Percentiles rank a stretch among this genome's conserved stretches.
phyloP scores from a whole-genome alignment of 257 asterid species.

The Solanum clarkiae region DNA sequence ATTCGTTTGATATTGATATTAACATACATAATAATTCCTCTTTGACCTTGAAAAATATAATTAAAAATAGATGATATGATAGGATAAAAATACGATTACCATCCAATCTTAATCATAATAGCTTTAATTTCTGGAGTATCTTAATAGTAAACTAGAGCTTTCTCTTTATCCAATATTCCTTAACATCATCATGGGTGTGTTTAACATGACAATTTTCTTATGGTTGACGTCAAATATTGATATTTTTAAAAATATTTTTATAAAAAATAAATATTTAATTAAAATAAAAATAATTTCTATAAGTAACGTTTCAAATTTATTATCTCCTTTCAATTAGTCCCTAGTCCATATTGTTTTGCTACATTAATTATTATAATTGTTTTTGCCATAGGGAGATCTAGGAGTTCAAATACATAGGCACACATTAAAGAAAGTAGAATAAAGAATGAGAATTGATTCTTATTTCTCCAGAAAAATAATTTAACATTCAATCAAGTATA shows the following conservation, averaged over 20 bases:
- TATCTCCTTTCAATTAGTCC: background rate
- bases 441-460: background rate
- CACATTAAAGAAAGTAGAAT: background rate
- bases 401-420: background rate
- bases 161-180: background rate
- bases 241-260: background rate
- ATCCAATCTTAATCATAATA: background rate
- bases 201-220: background rate
- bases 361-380: background rate
- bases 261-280: background rate
- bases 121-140: background rate
- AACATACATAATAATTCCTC: background rate
- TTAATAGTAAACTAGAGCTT: background rate
- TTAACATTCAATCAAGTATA: background rate
- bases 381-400: fast-evolving
- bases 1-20: background rate
- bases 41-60: background rate
- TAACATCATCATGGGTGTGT: background rate
- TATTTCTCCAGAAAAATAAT: background rate
- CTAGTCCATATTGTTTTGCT: too few species aligned
- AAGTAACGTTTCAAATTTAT: background rate
- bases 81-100: background rate
- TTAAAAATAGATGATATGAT: background rate
- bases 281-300: background rate
- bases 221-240: background rate